Evolutionary conservation across 2,329 filamentous ascomycete genomes (phyloP).

Genomic region (Venturia effusa): DNA sequence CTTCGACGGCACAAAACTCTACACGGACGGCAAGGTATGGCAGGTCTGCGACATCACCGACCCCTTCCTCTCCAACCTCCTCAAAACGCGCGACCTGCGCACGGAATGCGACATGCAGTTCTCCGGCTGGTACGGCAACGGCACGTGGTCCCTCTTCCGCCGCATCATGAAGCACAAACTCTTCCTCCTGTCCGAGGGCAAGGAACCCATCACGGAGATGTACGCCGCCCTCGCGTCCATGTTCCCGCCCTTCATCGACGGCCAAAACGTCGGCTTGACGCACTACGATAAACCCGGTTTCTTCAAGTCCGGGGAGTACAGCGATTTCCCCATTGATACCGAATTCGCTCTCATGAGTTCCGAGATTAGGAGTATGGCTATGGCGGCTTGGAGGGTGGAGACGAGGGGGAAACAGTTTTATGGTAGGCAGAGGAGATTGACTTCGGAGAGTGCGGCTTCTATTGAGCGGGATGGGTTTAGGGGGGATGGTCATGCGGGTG

Average conservation of each 20-base stretch:
- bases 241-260: constrained; percentile 24
- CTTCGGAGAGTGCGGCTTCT: background rate
- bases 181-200: constrained; percentile 1
- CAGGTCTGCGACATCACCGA: constrained; percentile 90
- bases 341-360: background rate
- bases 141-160: constrained; percentile 3
- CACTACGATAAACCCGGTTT: constrained; percentile 18
- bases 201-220: constrained; percentile 17
- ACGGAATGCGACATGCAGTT: constrained; percentile 28
- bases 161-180: constrained; percentile 11
- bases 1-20: constrained; percentile 69
- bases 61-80: constrained; percentile 55
- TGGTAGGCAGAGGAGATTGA: background rate
- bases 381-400: constrained; percentile 5
- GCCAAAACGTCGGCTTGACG: constrained; percentile 20
- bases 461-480: background rate
- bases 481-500: background rate
- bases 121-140: constrained; percentile 12
- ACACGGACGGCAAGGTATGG: constrained; percentile 79
- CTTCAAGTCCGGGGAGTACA: background rate
- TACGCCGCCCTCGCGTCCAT: constrained; percentile 23
- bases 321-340: constrained; percentile 11
- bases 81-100: constrained; percentile 48
- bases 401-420: background rate
- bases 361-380: constrained; percentile 6